Base-by-base conservation (phyloP, 2,329 filamentous ascomycete genomes). In the Cytospora leucostoma region DNA sequence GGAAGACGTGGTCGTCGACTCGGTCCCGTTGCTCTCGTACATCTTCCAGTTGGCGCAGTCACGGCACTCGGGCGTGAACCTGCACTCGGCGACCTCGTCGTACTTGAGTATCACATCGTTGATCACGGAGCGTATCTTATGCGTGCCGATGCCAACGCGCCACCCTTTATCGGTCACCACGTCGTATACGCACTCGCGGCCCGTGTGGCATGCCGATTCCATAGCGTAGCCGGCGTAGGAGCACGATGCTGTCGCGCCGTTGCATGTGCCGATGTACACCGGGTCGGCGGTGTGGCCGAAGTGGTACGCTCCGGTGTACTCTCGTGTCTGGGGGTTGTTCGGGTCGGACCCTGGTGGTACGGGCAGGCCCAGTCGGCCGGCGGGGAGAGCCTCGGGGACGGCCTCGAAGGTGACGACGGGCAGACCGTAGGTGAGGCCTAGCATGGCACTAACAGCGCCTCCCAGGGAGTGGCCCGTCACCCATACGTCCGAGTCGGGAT, bases 231-330 rank as follows among this genome's bases (percentile, higher is more conserved):
- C 95, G 1, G 88, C 94, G 71, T 96, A 88, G 0, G 93, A 95
- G 75, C 95, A 98, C 12, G 89, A 88, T 3, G 94, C 93, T 2
- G 91, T 93, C 3, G 91, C 92, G 37, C 91, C 91, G 71, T 97
- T 97, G 77, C 95, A 98, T 0, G 89, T 91, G 37, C 95, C 95
- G 79, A 97, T 93, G 71, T 89, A 99, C 38, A 99, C 88, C 0
- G 95, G 95, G 75, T 99, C 95, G 0, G 95, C 95, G 0, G 93
- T 98, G 71, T 98, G 93, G 4, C 95, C 95, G 73, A 97, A 94
- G 75, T 99, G 95, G 72, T 88, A 96, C 0, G 90, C 83, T 13
- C 92, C 93, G 0, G 92, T 96, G 70, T 87, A 84, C 64, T 85
- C 77, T 50, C 92, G 82, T 44, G 84, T 82, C 71, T 96, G 92